These are phyloP conservation scores for Rhazya stricta DNA, from an alignment of 257 asterid species.

Conservation along the genomic window DNA sequence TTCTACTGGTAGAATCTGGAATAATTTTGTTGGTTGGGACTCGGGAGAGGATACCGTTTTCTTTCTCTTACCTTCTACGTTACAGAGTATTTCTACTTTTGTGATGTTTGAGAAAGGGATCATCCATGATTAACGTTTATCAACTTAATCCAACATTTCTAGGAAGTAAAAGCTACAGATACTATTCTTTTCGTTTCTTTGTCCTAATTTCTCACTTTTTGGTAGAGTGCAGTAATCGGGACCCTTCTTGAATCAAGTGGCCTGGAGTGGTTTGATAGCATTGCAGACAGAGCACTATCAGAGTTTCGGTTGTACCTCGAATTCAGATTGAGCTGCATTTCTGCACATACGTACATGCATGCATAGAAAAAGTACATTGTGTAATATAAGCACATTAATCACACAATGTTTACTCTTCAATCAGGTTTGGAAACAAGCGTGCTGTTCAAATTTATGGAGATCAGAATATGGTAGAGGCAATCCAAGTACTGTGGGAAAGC, in stretches of 20 bases:
- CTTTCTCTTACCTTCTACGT: too few species aligned
- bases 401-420: background rate
- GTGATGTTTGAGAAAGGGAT: background rate
- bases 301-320: constrained; percentile 11
- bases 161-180: background rate
- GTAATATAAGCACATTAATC: background rate
- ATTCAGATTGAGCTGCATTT: background rate
- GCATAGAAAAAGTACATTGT: background rate
- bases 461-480: constrained; percentile 12
- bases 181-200: background rate
- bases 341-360: background rate
- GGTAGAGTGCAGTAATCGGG: constrained; percentile 17
- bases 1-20: background rate
- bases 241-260: constrained; percentile 20
- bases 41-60: background rate
- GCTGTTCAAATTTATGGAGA: constrained; percentile 16
- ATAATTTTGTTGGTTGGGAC: background rate
- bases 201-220: background rate
- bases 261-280: constrained; percentile 20
- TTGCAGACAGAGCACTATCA: constrained; percentile 14
- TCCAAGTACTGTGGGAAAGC: constrained; percentile 16
- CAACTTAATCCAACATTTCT: background rate
- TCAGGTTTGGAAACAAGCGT: constrained; percentile 7
- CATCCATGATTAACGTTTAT: background rate
- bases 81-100: background rate